phyloP scores from a whole-genome alignment of 805 yeast species.

The Starmerella khaoyaiensis region DNA sequence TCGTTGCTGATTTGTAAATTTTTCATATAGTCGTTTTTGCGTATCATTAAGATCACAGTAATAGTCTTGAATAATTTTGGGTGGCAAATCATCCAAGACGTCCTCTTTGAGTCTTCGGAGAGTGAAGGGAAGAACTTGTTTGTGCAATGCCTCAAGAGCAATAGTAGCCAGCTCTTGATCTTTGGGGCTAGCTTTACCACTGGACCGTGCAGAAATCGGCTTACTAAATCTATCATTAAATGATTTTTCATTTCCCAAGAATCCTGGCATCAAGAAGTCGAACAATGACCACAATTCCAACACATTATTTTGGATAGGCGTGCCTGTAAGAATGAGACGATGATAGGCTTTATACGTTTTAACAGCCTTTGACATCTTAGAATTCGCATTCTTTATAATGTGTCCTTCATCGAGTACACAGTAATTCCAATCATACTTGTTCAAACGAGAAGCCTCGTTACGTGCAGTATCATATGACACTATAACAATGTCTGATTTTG shows the following conservation, averaged over 20 bases:
- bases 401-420: constrained; percentile 98
- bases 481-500: constrained; percentile 65
- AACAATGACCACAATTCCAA: constrained; percentile 94
- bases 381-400: constrained; percentile 79
- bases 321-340: constrained; percentile 82
- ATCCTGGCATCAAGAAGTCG: constrained; percentile 98
- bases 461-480: constrained; percentile 95
- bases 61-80: constrained; percentile 95
- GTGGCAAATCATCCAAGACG: constrained; percentile 90
- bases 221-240: constrained; percentile 95
- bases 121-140: constrained; percentile 93
- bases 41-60: constrained; percentile 89
- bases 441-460: constrained; percentile 62
- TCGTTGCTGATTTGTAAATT: constrained; percentile 79
- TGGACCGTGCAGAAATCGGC: constrained; percentile 88
- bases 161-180: constrained; percentile 96
- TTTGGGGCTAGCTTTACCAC: constrained; percentile 67
- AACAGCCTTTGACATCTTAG: constrained; percentile 81
- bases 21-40: constrained; percentile 76
- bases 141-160: constrained; percentile 90
- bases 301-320: constrained; percentile 96
- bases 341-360: constrained; percentile 76
- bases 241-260: constrained; percentile 83
- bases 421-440: constrained; percentile 61
- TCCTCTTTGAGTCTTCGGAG: constrained; percentile 91